Base-by-base conservation (phyloP, 1,139 yeast species). In the Hanseniaspora sp. region DNA sequence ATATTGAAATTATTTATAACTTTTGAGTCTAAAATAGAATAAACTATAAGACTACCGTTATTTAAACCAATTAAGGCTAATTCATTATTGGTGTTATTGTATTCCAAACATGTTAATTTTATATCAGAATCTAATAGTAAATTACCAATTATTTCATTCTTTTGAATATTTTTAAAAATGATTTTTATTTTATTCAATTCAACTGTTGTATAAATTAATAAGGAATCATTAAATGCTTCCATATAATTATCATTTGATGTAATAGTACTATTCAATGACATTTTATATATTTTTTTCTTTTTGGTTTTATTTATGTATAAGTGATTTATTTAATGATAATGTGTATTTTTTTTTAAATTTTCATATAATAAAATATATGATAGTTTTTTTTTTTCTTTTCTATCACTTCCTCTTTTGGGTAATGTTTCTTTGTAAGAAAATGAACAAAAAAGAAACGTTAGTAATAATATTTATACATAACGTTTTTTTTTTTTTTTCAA, bases 1-100 rank as follows among this genome's bases (percentile, higher is more conserved):
- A 79, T 75, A 9, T 71, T 66, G 44, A 85, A 69, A 56, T 75
- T 81, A 7, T 67, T 69, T 8, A 80, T 64, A 3, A 84, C 70
- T 52, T 78, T 75, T 59, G 81, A 81, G 23, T 78, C 75, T 41
- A 77, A 68, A 5, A 95, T 94, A 0, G 90, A 79, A 64, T 80
- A 87, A 12, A 86, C 64, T 58, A 83, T 68, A 1, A 83, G 69
- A 9, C 77, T 69, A 11, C 95, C 95, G 52, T 76, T 78, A 54
- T 78, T 79, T 58, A 85, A 74, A 48, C 90, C 86, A 38, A 87
- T 69, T 12, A 79, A 66, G 49, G 69, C 69, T 34, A 64, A 53
- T 28, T 62, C 67, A 33, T 49, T 41, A 38, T 33, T 23, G 3
- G 28, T 18, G 6, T 11, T 18, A 18, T 15, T 18, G 15, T 30